Conservation (phyloP, 2,329 filamentous ascomycete species). For the Colletotrichum karsti region DNA sequence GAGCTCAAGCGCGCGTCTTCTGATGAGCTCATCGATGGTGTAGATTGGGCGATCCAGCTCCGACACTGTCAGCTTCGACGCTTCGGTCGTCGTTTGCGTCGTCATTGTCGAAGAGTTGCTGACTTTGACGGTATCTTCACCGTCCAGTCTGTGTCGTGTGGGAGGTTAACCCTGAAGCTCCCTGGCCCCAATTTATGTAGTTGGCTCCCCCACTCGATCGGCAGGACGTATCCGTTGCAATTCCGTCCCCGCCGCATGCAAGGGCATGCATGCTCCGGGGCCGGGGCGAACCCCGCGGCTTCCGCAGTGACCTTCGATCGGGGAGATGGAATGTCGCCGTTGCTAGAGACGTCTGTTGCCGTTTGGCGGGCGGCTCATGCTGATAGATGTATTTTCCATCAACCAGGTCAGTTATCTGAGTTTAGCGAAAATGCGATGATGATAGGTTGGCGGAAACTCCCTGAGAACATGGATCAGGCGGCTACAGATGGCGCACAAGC, state of each 20-base stretch:
- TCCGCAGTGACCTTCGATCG: not conserved
- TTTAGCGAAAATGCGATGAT: not conserved
- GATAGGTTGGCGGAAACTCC: not conserved
- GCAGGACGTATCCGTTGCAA: constrained; percentile 8
- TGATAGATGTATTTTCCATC: not conserved
- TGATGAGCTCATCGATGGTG: constrained; percentile 2
- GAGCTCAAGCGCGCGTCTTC: not conserved
- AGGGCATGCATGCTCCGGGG: not conserved
- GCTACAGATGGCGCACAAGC: not conserved
- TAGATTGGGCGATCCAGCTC: not conserved
- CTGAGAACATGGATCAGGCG: not conserved
- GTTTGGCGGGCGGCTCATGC: not conserved
- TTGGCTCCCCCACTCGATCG: not conserved
- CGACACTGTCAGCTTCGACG: not conserved
- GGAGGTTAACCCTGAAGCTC: not conserved
- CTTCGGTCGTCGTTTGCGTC: not conserved
- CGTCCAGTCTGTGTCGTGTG: not conserved
- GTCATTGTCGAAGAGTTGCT: not conserved
- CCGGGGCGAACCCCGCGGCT: not conserved
- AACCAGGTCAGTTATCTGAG: too few relatives aligned
- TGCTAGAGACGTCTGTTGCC: not conserved
- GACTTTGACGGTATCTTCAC: not conserved
- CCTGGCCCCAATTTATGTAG: not conserved
- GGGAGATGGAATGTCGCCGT: not conserved
- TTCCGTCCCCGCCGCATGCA: constrained; percentile 1